Conservation (phyloP, 352 stramenopile genomes). For the Phytopythium ostracodes region DNA sequence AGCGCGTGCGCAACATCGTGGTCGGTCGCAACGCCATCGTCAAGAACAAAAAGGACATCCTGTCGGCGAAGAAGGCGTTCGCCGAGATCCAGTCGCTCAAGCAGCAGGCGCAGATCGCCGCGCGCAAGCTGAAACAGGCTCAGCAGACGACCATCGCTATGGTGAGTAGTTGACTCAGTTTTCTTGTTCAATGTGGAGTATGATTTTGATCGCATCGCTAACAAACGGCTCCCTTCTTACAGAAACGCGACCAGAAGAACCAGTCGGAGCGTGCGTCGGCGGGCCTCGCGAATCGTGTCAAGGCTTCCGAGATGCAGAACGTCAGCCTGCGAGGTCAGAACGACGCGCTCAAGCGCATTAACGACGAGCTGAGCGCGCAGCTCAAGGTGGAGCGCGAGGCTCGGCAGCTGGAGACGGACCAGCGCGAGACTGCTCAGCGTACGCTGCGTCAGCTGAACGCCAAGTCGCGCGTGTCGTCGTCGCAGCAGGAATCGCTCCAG, state of each 20-base stretch:
- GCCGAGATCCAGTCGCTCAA: conserved; percentile 94
- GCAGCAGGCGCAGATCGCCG: conserved; percentile 86
- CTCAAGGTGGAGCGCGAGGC: conserved; percentile 69
- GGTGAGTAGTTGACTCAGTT: conserved; percentile 36
- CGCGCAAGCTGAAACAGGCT: conserved; percentile 81
- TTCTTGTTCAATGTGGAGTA: not conserved
- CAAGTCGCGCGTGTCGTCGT: conserved; percentile 61
- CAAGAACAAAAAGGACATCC: conserved; percentile 82
- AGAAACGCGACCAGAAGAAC: conserved; percentile 92
- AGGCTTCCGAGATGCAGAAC: conserved; percentile 73
- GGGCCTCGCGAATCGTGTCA: conserved; percentile 73
- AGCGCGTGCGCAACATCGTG: conserved; percentile 76
- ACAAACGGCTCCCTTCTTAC: conserved; percentile 27
- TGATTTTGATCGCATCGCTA: conserved; percentile 15
- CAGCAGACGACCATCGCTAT: conserved; percentile 90
- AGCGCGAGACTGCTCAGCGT: conserved; percentile 64
- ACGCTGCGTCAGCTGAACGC: conserved; percentile 60
- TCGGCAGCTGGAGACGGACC: conserved; percentile 56
- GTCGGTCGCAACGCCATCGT: conserved; percentile 76
- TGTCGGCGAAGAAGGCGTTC: conserved; percentile 92
- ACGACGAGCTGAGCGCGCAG: conserved; percentile 65
- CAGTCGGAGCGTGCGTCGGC: conserved; percentile 88
- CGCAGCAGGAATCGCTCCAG: conserved; percentile 64
- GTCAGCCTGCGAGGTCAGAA: conserved; percentile 55
- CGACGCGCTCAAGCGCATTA: conserved; percentile 57